Conservation (phyloP, 805 yeast species). For the Schwanniomyces pseudopolymorphus region DNA sequence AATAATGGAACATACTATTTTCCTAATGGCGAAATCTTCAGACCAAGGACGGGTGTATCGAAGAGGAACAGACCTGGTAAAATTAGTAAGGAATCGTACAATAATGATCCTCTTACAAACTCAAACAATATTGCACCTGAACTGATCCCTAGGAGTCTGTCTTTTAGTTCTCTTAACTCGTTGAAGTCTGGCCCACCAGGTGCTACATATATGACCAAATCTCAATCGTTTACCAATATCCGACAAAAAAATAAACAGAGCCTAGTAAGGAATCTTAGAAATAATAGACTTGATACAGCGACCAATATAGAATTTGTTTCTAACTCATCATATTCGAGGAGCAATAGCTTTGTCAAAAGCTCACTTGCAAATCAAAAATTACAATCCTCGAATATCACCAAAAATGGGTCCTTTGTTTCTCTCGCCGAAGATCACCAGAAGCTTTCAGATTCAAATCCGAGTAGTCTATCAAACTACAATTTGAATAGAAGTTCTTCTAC, state of each 20-base stretch:
- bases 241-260: conserved; percentile 18
- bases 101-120: conserved; percentile 1
- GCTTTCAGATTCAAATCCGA: conserved; percentile 17
- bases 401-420: conserved; percentile 2
- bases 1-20: conserved; percentile 35
- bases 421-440: conserved; percentile 1
- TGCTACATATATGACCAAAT: conserved; percentile 6
- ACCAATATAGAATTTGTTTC: conserved; percentile 17
- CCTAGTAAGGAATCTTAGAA: conserved; percentile 22
- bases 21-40: conserved; percentile 55
- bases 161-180: conserved; percentile 7
- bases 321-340: background rate
- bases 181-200: conserved; percentile 1
- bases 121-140: conserved; percentile 1
- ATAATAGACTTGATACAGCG: conserved; percentile 23
- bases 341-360: background rate
- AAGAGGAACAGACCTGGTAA: conserved; percentile 40
- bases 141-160: conserved; percentile 6
- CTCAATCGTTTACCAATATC: conserved; percentile 13
- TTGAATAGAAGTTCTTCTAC: conserved; percentile 22
- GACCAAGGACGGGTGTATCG: conserved; percentile 44
- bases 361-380: conserved; percentile 1
- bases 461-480: conserved; percentile 21
- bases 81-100: conserved; percentile 7
- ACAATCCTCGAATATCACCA: conserved; percentile 6